Base-by-base conservation (phyloP, 768 basidiomycete species). In the Suillus paluster region DNA sequence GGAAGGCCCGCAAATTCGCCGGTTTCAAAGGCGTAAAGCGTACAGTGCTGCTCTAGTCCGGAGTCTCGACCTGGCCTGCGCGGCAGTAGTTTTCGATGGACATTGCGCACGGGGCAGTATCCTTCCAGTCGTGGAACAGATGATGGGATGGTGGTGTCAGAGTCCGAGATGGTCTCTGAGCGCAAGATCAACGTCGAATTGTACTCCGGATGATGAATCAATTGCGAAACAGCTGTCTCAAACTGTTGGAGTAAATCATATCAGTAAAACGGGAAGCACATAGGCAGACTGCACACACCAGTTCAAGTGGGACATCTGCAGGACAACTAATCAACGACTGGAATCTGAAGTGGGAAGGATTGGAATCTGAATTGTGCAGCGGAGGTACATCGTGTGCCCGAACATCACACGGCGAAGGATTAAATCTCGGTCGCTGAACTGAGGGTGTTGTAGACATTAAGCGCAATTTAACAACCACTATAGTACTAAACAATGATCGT, bases 101-200 rank as follows among this genome's bases (percentile, higher is more conserved):
- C 81, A 57, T 79, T 84, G 14, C 84, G 80, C n/a, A 83, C 71
- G 7, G 81, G 74, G 1, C 63, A 68, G 30, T 80, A 70, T 10
- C 76, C 81, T 2, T 77, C 68, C 25, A 89, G 64, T 2, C 38
- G 42, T 0, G 84, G 83, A 7, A 82, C 61, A 1, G 64, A 39
- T 1, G 60, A 15, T 0, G 81, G 79, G 46, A 81, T 73, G 9
- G 70, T 62, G 30, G 27, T 17, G 1, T 17, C 9, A 36, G 77
- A 68, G 49, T 87, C 82, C 7, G 72, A 70, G 21, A 91, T 54
- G 4, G 83, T 84, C 42, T 97, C 92, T 0, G 95, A 91, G 2
- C 96, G 86, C 19, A 98, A 78, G 60, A 98, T 97, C 30, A 97
- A 83, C 0, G 92, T 91, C 0, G 94, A 94, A 70, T 96, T 97